Evolutionary conservation across 2,329 filamentous ascomycete genomes (phyloP).

Genomic region (Claviceps pazoutovae): DNA sequence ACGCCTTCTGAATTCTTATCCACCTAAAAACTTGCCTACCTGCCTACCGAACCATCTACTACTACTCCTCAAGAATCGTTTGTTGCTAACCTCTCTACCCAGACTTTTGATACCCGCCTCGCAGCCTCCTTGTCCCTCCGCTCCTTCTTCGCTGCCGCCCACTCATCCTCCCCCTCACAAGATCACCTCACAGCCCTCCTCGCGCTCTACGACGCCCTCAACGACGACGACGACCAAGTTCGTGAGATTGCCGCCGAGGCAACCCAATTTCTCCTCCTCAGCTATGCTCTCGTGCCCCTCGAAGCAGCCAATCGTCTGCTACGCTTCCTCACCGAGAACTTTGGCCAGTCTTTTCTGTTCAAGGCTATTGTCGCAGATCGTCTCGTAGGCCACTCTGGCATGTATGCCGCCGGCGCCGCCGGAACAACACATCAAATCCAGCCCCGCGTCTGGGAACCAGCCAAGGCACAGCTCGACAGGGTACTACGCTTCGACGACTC

Average conservation of each 20-base stretch:
- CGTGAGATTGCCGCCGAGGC: constrained; percentile 48
- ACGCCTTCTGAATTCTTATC: neutral
- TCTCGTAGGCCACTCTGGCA: constrained; percentile 19
- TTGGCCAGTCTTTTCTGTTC: constrained; percentile 24
- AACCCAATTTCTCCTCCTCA: constrained; percentile 34
- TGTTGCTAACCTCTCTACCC: neutral
- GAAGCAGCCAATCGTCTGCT: constrained; percentile 33
- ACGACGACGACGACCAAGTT: constrained; percentile 88
- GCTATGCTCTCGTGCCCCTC: constrained; percentile 29
- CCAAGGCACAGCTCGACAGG: constrained; percentile 25
- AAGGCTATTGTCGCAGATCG: constrained; percentile 25
- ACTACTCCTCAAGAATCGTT: too few species aligned
- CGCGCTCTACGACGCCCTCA: constrained; percentile 60
- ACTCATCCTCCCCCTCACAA: constrained; percentile 10
- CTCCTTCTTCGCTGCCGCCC: constrained; percentile 29
- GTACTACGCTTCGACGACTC: constrained; percentile 45
- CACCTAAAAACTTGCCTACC: neutral
- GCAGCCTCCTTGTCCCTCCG: constrained; percentile 42
- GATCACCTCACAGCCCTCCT: constrained; percentile 43
- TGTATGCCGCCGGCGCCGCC: constrained; percentile 6
- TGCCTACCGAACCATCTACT: too few species aligned
- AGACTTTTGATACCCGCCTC: constrained; percentile 53
- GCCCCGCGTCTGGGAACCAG: constrained; percentile 11
- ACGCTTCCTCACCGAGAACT: constrained; percentile 25
- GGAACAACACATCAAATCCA: neutral